Base-by-base conservation (phyloP, 495 filamentous ascomycete species). In the Thozetella sp. region DNA sequence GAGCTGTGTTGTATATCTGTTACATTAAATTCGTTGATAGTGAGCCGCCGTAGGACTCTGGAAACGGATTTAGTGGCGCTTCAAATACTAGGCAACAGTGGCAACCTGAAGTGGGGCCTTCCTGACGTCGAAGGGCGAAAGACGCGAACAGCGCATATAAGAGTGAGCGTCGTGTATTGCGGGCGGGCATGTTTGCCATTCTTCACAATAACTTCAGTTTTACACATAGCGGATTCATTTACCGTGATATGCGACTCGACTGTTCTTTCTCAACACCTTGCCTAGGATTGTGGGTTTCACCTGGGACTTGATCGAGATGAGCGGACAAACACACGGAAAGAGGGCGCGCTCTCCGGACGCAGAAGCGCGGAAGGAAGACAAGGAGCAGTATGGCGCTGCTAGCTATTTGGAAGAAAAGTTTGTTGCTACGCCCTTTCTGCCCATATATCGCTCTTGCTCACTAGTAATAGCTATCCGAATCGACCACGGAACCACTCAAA, bases 401-500 rank as follows among this genome's bases (percentile, higher is more conserved):
- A 62, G 78, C 50, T 83, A 92, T 46, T 71, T 93, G 2, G 83
- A 93, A 60, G 76, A 82, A 58, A 90, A 90, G 88, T 91, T 76
- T 68, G 70, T 50, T 26, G 22, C 6, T 57, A 12, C n/a, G 37
- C 25, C 15, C 12, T 2, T 20, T 22, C 19, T 51, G 25, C 17
- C 37, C 3, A 15, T 2, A 23, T 40, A 13, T 25, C 27, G 9
- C 46, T 25, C 22, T 46, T 34, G 30, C 71, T 78, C 51, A 80
- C 66, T 22, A 25, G 60, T 37, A 25, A 48, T 58, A 93, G 89
- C 66, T 97, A 91, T 70, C 93, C 93, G 26, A 88, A 93, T 67
- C 85, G 93, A 10, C 95, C 95, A 1, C 83, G 76, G 53, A 99
- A 98, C 70, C 84, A 87, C 62, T 86, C 85, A 23, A 78, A 83